Percentiles rank a stretch among this genome's conserved stretches.
Evolutionary conservation across 176 grass and related monocot species (phyloP).

Genomic region (Triticum urartu): DNA sequence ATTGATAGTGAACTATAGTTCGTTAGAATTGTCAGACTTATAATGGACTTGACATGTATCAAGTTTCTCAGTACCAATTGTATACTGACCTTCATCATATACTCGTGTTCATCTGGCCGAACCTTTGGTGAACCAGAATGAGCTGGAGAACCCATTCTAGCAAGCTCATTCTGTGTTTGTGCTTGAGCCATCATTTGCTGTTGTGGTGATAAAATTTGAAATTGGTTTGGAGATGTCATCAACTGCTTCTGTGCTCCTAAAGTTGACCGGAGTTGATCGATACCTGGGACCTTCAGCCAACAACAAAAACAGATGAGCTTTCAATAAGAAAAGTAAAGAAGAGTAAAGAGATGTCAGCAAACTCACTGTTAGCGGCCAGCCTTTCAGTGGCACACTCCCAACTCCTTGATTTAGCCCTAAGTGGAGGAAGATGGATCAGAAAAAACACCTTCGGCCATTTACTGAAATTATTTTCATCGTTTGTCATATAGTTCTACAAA

Average conservation of each 20-base stretch:
- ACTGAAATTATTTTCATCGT: not conserved
- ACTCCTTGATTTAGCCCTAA: conserved; percentile 89
- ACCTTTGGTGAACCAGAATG: conserved; percentile 78
- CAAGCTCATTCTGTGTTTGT: conserved; percentile 72
- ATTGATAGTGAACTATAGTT: not conserved
- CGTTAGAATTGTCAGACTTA: not conserved
- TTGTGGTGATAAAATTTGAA: conserved; percentile 79
- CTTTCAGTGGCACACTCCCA: conserved; percentile 84
- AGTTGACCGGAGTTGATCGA: conserved; percentile 82
- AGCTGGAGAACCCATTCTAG: conserved; percentile 79
- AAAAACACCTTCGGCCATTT: conserved; percentile 5
- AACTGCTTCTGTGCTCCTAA: conserved; percentile 81
- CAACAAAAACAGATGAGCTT: conserved; percentile 36
- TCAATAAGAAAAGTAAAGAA: not conserved
- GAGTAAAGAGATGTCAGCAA: conserved; percentile 4
- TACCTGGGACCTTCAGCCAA: conserved; percentile 69
- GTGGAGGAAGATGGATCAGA: conserved; percentile 36
- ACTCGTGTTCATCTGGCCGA: conserved; percentile 56
- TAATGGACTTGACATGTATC: not conserved
- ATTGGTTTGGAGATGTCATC: conserved; percentile 77
- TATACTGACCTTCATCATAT: conserved; percentile 62
- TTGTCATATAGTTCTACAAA: not conserved
- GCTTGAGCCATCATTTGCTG: conserved; percentile 78
- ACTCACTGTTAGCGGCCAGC: conserved; percentile 93
- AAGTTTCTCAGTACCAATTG: conserved; percentile 5